Conservation (phyloP, 2,329 filamentous ascomycete genomes). For the Paraphaeosphaeria sporulosa region DNA sequence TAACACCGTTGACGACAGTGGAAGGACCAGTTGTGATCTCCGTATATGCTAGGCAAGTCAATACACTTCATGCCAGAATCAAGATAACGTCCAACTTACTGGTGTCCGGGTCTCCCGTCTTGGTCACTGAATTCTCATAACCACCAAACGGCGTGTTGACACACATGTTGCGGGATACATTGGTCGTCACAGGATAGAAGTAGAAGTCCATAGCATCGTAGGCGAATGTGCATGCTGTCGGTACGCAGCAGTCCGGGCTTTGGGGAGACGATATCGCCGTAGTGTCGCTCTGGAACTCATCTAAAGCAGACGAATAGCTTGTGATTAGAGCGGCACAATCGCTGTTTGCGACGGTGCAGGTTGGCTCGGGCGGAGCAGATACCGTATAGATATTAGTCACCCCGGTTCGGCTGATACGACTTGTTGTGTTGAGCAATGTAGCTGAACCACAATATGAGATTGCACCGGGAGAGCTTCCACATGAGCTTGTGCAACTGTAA, state of each 20-base stretch:
- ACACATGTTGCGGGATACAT: conserved; percentile 24
- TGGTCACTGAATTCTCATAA: conserved; percentile 8
- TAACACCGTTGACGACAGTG: conserved; percentile 23
- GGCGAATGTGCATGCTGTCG: conserved; percentile 24
- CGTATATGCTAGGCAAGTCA: conserved; percentile 15
- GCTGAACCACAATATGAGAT: conserved; percentile 24
- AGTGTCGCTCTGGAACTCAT: conserved; percentile 11
- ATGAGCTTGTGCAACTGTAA: conserved; percentile 23
- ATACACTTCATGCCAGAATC: not conserved
- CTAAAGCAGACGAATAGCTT: conserved; percentile 19
- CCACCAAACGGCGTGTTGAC: conserved; percentile 18
- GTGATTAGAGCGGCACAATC: conserved; percentile 22
- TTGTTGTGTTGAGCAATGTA: conserved; percentile 15
- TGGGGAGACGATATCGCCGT: not conserved
- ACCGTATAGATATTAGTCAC: conserved; percentile 1
- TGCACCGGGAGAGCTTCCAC: conserved; percentile 14
- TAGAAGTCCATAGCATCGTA: conserved; percentile 23
- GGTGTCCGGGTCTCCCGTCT: conserved; percentile 18
- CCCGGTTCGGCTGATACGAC: conserved; percentile 1
- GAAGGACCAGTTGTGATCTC: conserved; percentile 26
- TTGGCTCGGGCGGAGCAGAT: conserved; percentile 19
- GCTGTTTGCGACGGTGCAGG: conserved; percentile 22
- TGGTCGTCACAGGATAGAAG: conserved; percentile 24
- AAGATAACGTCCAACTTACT: conserved; percentile 12
- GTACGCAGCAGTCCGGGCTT: conserved; percentile 21